phyloP scores from a whole-genome alignment of 2,329 filamentous ascomycete species.

The Tolypocladium tundrense region DNA sequence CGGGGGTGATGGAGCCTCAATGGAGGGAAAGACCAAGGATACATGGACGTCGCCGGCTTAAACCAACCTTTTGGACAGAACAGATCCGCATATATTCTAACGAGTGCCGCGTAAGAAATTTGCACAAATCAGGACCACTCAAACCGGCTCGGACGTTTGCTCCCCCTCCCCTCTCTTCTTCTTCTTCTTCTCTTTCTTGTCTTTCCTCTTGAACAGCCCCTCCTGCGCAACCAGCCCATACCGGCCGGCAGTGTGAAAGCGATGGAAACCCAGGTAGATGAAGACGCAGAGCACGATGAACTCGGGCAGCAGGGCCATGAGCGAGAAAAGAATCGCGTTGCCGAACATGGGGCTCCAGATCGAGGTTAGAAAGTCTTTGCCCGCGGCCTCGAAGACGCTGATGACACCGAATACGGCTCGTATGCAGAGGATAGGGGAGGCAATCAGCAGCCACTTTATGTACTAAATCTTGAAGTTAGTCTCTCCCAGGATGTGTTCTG shows the following conservation, averaged over 20 bases:
- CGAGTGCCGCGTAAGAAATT: no score
- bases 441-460: neutral
- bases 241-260: neutral
- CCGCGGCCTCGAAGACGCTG: slow-evolving; percentile 1
- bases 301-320: slow-evolving; percentile 9
- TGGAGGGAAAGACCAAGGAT: no score
- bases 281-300: slow-evolving; percentile 6
- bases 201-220: neutral
- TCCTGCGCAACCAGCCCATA: neutral
- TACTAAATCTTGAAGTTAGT: neutral
- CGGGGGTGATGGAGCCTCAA: no score
- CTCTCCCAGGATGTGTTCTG: neutral
- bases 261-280: slow-evolving; percentile 4
- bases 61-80: no score
- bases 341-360: slow-evolving; percentile 6
- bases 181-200: neutral
- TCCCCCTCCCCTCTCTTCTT: neutral
- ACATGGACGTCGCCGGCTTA: no score
- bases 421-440: neutral
- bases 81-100: no score
- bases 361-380: neutral
- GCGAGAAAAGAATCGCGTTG: slow-evolving; percentile 6
- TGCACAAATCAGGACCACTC: neutral
- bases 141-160: slow-evolving; percentile 4
- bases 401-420: neutral